Conservation (phyloP, 164 flowering plant genomes). For the Annona cherimola region DNA sequence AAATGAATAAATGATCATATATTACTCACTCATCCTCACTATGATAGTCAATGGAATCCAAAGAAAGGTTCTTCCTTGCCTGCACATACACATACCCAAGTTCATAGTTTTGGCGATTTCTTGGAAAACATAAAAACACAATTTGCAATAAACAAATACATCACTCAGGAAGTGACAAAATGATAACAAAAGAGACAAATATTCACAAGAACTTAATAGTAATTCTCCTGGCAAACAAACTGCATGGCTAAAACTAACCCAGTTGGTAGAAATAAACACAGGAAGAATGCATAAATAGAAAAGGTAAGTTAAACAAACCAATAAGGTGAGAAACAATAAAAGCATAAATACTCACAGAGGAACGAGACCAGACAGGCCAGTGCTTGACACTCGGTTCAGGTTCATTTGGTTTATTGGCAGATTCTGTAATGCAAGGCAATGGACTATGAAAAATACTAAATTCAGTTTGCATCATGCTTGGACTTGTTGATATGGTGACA, state of each 20-base stretch:
- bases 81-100: conserved; percentile 20
- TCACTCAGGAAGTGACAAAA: neutral
- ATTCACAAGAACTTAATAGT: neutral
- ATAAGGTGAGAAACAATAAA: neutral
- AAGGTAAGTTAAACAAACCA: neutral
- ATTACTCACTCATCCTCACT: conserved; percentile 76
- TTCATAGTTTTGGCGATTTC: neutral
- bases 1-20: neutral
- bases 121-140: neutral
- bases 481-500: conserved; percentile 25
- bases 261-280: neutral
- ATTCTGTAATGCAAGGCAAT: conserved; percentile 17
- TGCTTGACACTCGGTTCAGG: conserved; percentile 22
- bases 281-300: neutral
- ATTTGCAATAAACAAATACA: neutral
- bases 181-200: neutral
- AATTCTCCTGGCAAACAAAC: neutral
- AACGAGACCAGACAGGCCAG: conserved; percentile 58
- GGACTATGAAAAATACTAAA: conserved; percentile 7
- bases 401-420: conserved; percentile 29
- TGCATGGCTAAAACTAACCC: neutral
- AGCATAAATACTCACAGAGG: conserved; percentile 53
- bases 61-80: conserved; percentile 78
- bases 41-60: conserved; percentile 65
- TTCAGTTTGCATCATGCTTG: conserved; percentile 7